A percentile compares a stretch with the other conserved stretches of the same genome.
Conservation (phyloP, 768 basidiomycete genomes). For the Calocera viscosa region DNA sequence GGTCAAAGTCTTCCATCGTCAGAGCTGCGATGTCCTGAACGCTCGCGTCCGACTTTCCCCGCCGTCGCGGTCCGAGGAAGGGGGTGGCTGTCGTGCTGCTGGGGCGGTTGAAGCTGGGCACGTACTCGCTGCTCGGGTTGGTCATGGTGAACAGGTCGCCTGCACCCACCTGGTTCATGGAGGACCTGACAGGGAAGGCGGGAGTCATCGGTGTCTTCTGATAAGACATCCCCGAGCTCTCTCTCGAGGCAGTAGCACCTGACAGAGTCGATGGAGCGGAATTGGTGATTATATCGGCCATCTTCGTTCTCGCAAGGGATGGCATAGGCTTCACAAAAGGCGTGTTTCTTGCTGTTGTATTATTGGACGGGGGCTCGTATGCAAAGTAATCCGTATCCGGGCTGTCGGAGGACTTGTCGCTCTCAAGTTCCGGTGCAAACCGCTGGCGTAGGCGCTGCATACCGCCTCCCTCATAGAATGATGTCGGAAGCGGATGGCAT, state of each 20-base stretch:
- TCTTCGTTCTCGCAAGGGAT: neutral
- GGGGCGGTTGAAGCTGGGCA: slow-evolving; percentile 23
- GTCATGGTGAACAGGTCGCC: slow-evolving; percentile 34
- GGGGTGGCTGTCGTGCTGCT: slow-evolving; percentile 11
- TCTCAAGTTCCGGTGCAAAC: slow-evolving; percentile 41
- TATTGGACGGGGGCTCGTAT: slow-evolving; percentile 18
- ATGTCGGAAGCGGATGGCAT: slow-evolving; percentile 80
- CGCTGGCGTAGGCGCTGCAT: slow-evolving; percentile 78
- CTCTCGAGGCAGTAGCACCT: neutral
- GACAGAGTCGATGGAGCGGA: neutral
- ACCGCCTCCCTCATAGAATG: slow-evolving; percentile 88
- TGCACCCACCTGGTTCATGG: slow-evolving; percentile 24
- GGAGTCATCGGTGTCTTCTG: neutral
- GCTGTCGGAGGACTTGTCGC: neutral
- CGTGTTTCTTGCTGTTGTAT: neutral
- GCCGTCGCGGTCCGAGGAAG: neutral
- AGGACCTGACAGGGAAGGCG: slow-evolving; percentile 3
- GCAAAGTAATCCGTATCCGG: slow-evolving; percentile 27
- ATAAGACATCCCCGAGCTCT: neutral
- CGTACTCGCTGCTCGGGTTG: slow-evolving; percentile 17
- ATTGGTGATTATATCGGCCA: neutral
- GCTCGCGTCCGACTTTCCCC: neutral
- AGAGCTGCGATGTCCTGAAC: slow-evolving; percentile 16
- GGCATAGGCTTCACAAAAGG: neutral
- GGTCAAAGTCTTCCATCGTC: slow-evolving; percentile 67